Percentiles rank a stretch among this genome's conserved stretches.
Conservation (phyloP, 495 filamentous ascomycete genomes). For the Corynascus novoguineensis region DNA sequence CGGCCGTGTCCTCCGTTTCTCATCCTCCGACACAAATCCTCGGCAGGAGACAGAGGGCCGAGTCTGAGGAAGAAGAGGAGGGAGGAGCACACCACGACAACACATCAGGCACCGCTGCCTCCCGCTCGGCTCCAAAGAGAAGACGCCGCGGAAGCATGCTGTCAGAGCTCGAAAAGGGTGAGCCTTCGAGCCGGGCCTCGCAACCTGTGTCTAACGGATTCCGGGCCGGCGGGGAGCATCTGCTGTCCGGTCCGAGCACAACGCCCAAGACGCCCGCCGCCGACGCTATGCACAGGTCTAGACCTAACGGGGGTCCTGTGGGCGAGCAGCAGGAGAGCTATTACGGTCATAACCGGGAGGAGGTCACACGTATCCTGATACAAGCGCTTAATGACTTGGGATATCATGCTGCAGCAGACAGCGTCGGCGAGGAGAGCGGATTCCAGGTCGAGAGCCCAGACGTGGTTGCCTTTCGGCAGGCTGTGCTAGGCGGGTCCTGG, state of each 20-base stretch:
- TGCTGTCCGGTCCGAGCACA: slow-evolving; percentile 35
- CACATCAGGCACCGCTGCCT: not conserved
- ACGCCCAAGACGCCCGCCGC: slow-evolving; percentile 28
- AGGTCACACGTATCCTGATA: slow-evolving; percentile 88
- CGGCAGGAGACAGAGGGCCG: slow-evolving; percentile 24
- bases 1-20: not conserved
- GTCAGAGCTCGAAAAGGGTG: slow-evolving; percentile 30
- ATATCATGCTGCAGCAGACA: slow-evolving; percentile 68
- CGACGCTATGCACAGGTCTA: slow-evolving; percentile 36
- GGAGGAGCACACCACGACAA: slow-evolving; percentile 10
- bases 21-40: slow-evolving; percentile 17
- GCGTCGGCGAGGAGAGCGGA: slow-evolving; percentile 74
- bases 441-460: slow-evolving; percentile 79
- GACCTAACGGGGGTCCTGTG: slow-evolving; percentile 28
- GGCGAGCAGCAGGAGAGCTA: slow-evolving; percentile 29
- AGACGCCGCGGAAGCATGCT: slow-evolving; percentile 29
- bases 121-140: slow-evolving; percentile 21
- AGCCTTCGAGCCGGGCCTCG: slow-evolving; percentile 33
- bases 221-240: slow-evolving; percentile 18
- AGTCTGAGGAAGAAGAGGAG: slow-evolving; percentile 19
- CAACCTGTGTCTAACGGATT: slow-evolving; percentile 38
- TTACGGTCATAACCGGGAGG: slow-evolving; percentile 84
- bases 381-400: slow-evolving; percentile 86
- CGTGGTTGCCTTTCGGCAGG: slow-evolving; percentile 76
- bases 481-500: slow-evolving; percentile 81